Percentiles rank a stretch among this genome's conserved stretches.
These are phyloP conservation scores for Neofusicoccum laricinum DNA, from an alignment of 2,329 filamentous ascomycete genomes.

Conservation along the genomic window DNA sequence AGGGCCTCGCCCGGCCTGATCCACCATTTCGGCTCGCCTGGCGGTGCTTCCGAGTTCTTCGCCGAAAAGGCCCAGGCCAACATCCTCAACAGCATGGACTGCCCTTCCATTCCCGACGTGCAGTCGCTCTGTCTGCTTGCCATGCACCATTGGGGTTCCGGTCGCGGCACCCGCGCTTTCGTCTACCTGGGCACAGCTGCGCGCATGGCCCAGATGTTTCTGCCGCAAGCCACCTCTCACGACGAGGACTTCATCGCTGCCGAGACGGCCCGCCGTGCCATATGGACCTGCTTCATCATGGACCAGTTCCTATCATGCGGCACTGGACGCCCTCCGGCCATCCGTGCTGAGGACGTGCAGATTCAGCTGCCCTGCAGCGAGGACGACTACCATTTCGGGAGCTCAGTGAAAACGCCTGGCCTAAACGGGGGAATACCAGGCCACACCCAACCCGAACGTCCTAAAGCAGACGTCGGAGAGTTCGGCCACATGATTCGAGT, in stretches of 20 bases:
- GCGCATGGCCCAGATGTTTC: constrained; percentile 13
- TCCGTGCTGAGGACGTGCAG: background rate
- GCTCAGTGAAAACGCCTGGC: background rate
- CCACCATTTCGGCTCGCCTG: constrained; percentile 5
- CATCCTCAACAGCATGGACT: constrained; percentile 10
- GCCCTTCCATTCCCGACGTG: constrained; percentile 8
- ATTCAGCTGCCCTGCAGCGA: constrained; percentile 7
- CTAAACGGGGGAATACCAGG: background rate
- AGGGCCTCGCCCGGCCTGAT: constrained; percentile 12
- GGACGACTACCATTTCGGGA: constrained; percentile 12
- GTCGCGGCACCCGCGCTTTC: background rate
- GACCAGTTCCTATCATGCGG: constrained; percentile 10
- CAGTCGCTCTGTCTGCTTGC: constrained; percentile 7
- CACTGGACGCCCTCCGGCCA: background rate
- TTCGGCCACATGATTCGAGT: constrained; percentile 11
- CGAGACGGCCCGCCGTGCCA: constrained; percentile 5
- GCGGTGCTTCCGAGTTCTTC: constrained; percentile 9
- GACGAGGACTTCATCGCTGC: constrained; percentile 8
- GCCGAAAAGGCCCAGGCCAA: constrained; percentile 2
- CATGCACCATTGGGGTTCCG: constrained; percentile 13
- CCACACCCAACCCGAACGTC: background rate
- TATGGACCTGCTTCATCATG: constrained; percentile 15
- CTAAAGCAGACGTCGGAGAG: background rate
- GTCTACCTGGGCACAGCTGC: constrained; percentile 10
- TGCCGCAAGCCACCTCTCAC: background rate